These are phyloP conservation scores for Solanum hybrid DNA, from an alignment of 305 asterid species.

Conservation along the genomic window DNA sequence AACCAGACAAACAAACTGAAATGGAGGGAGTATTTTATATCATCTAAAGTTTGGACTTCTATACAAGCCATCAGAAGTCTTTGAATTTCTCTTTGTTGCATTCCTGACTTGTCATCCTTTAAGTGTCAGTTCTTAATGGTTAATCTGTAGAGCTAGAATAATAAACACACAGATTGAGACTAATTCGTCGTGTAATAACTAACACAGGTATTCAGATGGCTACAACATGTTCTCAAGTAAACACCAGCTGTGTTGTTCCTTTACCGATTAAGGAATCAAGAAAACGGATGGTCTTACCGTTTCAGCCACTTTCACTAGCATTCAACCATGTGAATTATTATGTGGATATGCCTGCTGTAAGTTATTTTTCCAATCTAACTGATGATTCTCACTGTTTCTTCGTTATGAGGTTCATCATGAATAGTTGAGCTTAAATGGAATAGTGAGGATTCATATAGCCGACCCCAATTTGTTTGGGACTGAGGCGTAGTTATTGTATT, in stretches of 20 bases:
- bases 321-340: slow-evolving; percentile 69
- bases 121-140: not conserved
- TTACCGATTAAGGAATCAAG: slow-evolving; percentile 14
- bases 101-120: not conserved
- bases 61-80: not conserved
- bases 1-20: not conserved
- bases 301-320: slow-evolving; percentile 69
- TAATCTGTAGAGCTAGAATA: not conserved
- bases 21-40: not conserved
- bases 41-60: not conserved
- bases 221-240: slow-evolving; percentile 10
- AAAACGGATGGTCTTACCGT: slow-evolving; percentile 76
- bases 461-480: not conserved
- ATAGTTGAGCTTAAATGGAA: not conserved
- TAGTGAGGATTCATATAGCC: not conserved
- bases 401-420: not conserved
- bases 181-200: not conserved
- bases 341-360: slow-evolving; percentile 82
- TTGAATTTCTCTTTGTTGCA: not conserved
- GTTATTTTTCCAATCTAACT: slow-evolving; percentile 5
- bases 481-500: not conserved
- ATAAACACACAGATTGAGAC: not conserved
- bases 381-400: not conserved
- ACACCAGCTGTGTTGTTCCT: not conserved
- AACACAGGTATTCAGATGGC: slow-evolving; percentile 41